phyloP scores from a whole-genome alignment of 352 stramenopile genomes.

The Pythium folliculosum region DNA sequence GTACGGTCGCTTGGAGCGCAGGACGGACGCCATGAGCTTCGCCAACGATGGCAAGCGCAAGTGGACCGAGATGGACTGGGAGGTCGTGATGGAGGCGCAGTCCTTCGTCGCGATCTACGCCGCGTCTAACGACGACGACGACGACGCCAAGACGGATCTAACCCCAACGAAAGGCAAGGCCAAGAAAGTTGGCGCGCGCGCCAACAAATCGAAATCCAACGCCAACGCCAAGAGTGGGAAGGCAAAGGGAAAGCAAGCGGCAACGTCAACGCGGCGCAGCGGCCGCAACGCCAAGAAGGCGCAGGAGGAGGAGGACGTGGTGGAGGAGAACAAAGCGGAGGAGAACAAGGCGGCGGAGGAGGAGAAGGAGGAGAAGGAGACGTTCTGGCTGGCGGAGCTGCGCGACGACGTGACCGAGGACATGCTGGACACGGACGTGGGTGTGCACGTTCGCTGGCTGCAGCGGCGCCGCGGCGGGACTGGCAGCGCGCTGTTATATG shows the following conservation, averaged over 20 bases:
- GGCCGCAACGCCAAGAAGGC: background rate
- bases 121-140: slow-evolving; percentile 16
- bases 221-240: background rate
- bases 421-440: slow-evolving; percentile 56
- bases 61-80: slow-evolving; percentile 71
- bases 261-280: slow-evolving; percentile 2
- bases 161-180: slow-evolving; percentile 17
- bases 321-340: slow-evolving; percentile 18
- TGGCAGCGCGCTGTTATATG: slow-evolving; percentile 34
- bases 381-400: slow-evolving; percentile 75
- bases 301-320: background rate
- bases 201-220: slow-evolving; percentile 16
- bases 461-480: slow-evolving; percentile 34
- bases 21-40: slow-evolving; percentile 1
- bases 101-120: slow-evolving; percentile 69
- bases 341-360: slow-evolving; percentile 21
- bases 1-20: background rate
- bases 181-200: slow-evolving; percentile 4
- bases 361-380: slow-evolving; percentile 22
- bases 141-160: slow-evolving; percentile 20
- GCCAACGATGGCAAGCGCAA: slow-evolving; percentile 48
- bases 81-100: slow-evolving; percentile 61
- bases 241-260: slow-evolving; percentile 17
- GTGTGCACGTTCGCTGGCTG: slow-evolving; percentile 66
- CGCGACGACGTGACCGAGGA: slow-evolving; percentile 75